Evolutionary conservation across 257 asterid species (phyloP).

Genomic region (Mitragyna speciosa): DNA sequence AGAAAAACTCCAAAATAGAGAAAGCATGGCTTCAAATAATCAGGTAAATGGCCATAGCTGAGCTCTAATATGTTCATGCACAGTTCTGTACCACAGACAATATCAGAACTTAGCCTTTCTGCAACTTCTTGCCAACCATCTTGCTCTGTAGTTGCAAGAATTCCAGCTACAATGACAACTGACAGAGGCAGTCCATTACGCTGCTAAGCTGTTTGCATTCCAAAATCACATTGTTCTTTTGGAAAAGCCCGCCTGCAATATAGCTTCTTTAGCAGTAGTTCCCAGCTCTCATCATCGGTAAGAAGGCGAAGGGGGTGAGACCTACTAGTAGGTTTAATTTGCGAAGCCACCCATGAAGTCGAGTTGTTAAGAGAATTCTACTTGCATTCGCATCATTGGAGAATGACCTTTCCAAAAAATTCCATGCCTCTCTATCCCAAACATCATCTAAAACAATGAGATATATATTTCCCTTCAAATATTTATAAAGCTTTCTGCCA

Average conservation of each 20-base stretch:
- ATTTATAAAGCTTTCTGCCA: neutral
- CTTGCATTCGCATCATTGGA: neutral
- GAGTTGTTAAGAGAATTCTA: neutral
- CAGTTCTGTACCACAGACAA: neutral
- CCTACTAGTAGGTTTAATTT: neutral
- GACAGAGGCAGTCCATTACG: neutral
- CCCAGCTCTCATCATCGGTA: neutral
- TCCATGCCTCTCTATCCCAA: conserved; percentile 1
- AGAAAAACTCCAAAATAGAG: neutral
- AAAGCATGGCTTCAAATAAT: neutral
- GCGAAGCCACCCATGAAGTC: neutral
- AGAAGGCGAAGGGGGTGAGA: neutral
- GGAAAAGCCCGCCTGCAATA: too few relatives aligned
- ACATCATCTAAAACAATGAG: conserved; percentile 19
- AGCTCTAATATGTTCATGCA: neutral
- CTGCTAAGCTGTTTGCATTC: neutral
- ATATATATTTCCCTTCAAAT: neutral
- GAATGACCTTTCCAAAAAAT: neutral
- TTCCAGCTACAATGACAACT: neutral
- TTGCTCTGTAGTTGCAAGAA: neutral
- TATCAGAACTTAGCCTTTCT: neutral
- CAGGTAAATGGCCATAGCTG: neutral
- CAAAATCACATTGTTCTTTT: too few relatives aligned
- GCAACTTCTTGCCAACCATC: neutral
- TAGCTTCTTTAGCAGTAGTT: neutral